phyloP scores from a whole-genome alignment of 2,329 filamentous ascomycete species.

The Lomentospora prolificans region DNA sequence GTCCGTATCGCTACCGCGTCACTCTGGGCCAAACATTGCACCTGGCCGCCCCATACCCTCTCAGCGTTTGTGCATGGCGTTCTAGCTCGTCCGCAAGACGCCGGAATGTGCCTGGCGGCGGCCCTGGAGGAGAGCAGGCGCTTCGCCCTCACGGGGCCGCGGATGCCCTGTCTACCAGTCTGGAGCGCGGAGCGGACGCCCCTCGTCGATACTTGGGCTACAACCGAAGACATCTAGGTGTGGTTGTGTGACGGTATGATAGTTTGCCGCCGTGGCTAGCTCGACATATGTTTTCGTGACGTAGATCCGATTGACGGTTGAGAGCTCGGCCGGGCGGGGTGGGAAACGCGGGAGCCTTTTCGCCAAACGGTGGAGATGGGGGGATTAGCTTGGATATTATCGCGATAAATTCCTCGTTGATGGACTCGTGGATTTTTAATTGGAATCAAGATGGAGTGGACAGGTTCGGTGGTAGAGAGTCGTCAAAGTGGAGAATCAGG shows the following conservation, averaged over 20 bases:
- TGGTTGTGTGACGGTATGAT: background rate
- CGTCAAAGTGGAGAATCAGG: too few species aligned
- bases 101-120: background rate
- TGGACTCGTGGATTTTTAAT: too few species aligned
- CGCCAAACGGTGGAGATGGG: too few species aligned
- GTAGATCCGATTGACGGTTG: too few species aligned
- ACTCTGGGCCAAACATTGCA: background rate
- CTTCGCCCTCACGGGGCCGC: background rate
- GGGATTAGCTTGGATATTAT: too few species aligned
- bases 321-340: too few species aligned
- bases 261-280: background rate
- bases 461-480: background rate
- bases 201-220: background rate
- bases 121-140: background rate
- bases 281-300: background rate
- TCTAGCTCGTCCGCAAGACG: background rate
- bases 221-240: background rate
- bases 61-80: background rate
- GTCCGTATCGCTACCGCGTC: background rate
- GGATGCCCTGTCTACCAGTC: too few species aligned
- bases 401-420: too few species aligned
- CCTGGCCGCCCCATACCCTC: background rate
- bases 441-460: too few species aligned
- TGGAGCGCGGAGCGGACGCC: background rate
- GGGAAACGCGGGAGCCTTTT: too few species aligned